Evolutionary conservation across 2,329 filamentous ascomycete species (phyloP).

Genomic region (Aquanectria penicillioides): DNA sequence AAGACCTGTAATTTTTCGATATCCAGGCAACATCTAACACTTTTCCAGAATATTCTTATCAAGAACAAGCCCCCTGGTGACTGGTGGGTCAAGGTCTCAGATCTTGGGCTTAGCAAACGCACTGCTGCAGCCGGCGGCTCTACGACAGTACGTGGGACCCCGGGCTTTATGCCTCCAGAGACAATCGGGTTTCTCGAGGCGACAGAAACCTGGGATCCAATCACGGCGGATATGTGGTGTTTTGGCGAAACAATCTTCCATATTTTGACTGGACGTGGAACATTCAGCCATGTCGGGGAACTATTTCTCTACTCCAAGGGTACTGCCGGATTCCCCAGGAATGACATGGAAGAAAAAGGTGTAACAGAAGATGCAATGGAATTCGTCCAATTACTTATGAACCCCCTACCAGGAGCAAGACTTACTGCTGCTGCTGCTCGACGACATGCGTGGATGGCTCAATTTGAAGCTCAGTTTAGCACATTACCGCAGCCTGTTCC

Average conservation of each 20-base stretch:
- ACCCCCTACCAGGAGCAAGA: too few relatives aligned
- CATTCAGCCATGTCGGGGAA: too few relatives aligned
- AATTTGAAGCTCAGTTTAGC: too few relatives aligned
- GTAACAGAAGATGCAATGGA: too few relatives aligned
- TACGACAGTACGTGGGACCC: slow-evolving; percentile 3
- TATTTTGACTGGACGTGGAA: too few relatives aligned
- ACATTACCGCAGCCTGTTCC: too few relatives aligned
- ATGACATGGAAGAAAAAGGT: too few relatives aligned
- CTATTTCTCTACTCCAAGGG: too few relatives aligned
- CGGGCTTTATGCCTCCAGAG: slow-evolving; percentile 20
- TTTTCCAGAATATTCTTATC: slow-evolving; percentile 30
- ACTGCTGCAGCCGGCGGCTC: not conserved
- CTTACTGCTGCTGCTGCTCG: too few relatives aligned
- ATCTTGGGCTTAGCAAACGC: slow-evolving; percentile 7
- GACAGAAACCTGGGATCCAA: slow-evolving; percentile 1
- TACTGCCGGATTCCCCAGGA: too few relatives aligned
- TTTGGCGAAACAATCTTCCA: slow-evolving; percentile 18
- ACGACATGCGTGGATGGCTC: too few relatives aligned
- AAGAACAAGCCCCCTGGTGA: slow-evolving; percentile 10
- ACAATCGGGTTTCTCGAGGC: not conserved
- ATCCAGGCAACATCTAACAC: not conserved
- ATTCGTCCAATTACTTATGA: too few relatives aligned
- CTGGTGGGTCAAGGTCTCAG: not conserved
- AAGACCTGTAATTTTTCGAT: not conserved
- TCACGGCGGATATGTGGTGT: slow-evolving; percentile 25